A percentile compares a stretch with the other conserved stretches of the same genome.
These are phyloP conservation scores for Nannizziopsis arthrosporioides DNA, from an alignment of 2,329 filamentous ascomycete species.

Conservation along the genomic window DNA sequence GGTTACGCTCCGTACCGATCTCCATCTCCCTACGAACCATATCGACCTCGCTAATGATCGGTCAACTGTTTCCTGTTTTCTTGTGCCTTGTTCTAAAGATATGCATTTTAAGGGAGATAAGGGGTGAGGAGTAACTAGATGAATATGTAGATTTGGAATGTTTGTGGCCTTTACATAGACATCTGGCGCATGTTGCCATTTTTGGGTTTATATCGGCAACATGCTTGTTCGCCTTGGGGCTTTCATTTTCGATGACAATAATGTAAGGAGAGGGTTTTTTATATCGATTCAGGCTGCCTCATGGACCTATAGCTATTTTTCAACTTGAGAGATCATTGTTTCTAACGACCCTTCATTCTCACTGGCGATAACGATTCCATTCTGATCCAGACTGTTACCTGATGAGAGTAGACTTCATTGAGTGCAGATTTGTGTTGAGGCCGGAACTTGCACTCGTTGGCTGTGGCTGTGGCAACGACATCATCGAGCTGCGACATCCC, in stretches of 20 bases:
- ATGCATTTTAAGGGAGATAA: constrained; percentile 8
- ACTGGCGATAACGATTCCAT: background rate
- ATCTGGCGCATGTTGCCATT: background rate
- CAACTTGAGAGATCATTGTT: no score
- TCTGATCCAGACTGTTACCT: background rate
- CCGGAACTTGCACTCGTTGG: background rate
- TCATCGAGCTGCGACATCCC: background rate
- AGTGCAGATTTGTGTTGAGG: background rate
- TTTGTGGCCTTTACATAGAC: background rate
- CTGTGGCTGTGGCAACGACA: no score
- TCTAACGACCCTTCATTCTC: no score
- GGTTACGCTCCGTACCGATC: constrained; percentile 7
- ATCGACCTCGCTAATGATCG: constrained; percentile 11
- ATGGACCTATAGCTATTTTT: no score
- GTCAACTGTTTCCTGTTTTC: constrained; percentile 3
- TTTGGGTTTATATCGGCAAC: constrained; percentile 3
- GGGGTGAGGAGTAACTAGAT: background rate
- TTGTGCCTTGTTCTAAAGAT: background rate
- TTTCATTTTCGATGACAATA: no score
- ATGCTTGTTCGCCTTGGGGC: background rate
- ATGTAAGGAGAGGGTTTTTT: no score
- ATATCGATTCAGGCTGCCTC: no score
- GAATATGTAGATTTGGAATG: constrained; percentile 1
- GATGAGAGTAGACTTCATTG: background rate
- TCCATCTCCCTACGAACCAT: constrained; percentile 15